Base-by-base conservation (phyloP, 345 rosid species). In the Rhodamnia rubescens region DNA sequence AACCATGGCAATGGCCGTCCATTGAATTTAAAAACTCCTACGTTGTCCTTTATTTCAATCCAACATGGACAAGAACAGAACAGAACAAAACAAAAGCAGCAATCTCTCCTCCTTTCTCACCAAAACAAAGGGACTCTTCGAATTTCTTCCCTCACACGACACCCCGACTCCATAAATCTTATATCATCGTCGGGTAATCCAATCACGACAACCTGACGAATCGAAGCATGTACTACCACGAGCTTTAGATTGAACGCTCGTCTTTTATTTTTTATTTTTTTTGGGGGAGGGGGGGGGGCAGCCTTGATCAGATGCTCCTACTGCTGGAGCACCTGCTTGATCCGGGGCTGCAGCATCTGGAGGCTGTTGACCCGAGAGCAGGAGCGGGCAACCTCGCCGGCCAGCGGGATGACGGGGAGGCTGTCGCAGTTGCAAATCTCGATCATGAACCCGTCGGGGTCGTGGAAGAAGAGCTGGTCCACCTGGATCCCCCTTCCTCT, bases 361-460 rank as follows among this genome's bases (percentile, higher is more conserved):
- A 90, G 84, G 83, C 47, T 69, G 80, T 91, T 91, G 75, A 88
- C 84, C 0, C 88, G 90, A 0, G 96, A 91, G 88, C 98, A 94
- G 4, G 98, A 86, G 44, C 94, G 90, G 83, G 85, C 88, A 83
- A 91, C 86, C 56, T 92, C 96, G 4, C 93, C 94, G 0, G 82
- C 93, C 3, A 96, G 88, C 2, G 99, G 99, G 21, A 94, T 22
- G 14, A 96, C 94, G 2, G 98, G 99, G 4, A 96, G 91, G 85
- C 88, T 92, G 75, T 96, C 97, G 40, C 99, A 95, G 87, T 96
- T 92, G 90, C 98, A 96, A 8, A 96, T 92, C 93, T 96, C 99
- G 53, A 96, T 93, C 98, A 95, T 96, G 90, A 93, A 94, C 1
- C 95, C 99, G 85, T 96, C 98, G 3, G 98, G 98, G 69, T 96